Base-by-base conservation (phyloP, 805 yeast species). In the Barnettozyma vustinii region DNA sequence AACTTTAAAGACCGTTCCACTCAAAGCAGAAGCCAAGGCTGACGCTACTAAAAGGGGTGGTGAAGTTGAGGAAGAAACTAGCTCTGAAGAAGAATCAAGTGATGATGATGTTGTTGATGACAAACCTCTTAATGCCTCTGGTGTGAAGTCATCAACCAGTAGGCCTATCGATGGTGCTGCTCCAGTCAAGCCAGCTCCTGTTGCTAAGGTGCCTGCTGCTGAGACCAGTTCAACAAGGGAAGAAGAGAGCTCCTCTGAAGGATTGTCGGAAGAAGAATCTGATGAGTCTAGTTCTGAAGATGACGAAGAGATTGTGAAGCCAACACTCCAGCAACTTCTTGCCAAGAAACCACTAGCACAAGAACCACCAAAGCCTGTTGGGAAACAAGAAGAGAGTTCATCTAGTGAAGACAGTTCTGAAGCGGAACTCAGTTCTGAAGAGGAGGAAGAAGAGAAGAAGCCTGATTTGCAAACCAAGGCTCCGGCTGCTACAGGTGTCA, bases 301-400 rank as follows among this genome's bases (percentile, higher is more conserved):
- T 35, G 43, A 40, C 8, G 33, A 25, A 16, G 21, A 20, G n/a
- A 15, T 18, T 35, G 32, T 23, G 12, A 25, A 21, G 9, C 46
- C 46, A 21, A 35, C 40, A 12, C 27, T 18, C 12, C 37, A 30
- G 5, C 47, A 42, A 16, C 25, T 37, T 19, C 37, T 18, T 20
- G 37, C 35, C 26, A 37, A 27, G 37, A 42, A 42, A 18, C 37
- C 37, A 19, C 27, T 16, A 12, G 13, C 27, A 5, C 41, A 18
- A 53, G 18, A 69, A 67, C 45, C 53, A 56, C 21, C 48, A 52
- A 39, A 52, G 48, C 8, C 56, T 18, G 25, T 5, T 9, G 16
- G 7, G 10, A 21, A 56, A 25, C 55, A 55, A 12, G 47, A 51
- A 32, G 52, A 57, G 16, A 21, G 15, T 18, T 20, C 20, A 16